These are phyloP conservation scores for Plasmodium billcollinsi DNA, from an alignment of 169 alveolate species.

Conservation along the genomic window DNA sequence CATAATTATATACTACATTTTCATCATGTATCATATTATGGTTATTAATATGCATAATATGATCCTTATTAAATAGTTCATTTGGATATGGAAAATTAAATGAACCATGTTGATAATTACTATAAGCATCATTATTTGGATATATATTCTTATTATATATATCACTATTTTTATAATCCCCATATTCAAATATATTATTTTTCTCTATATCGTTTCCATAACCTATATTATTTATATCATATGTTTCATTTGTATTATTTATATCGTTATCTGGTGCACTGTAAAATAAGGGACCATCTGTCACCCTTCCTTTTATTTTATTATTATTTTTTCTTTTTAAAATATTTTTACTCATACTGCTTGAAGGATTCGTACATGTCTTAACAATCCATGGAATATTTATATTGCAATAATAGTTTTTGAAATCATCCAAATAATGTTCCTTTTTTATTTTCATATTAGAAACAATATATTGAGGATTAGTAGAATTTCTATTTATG, in stretches of 20 bases:
- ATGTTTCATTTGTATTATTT: background rate
- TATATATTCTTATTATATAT: no score
- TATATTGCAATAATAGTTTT: constrained; percentile 2
- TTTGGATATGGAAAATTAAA: no score
- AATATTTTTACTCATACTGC: constrained; percentile 1
- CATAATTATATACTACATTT: no score
- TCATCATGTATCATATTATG: no score
- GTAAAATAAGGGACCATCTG: no score
- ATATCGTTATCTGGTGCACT: constrained; percentile 19
- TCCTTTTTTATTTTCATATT: constrained; percentile 5
- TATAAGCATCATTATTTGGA: no score
- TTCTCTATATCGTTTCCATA: constrained; percentile 12
- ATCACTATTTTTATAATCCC: no score
- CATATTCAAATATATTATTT: no score
- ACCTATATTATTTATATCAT: constrained; percentile 15
- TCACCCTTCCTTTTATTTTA: constrained; percentile 9
- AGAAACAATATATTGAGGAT: background rate
- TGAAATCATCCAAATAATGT: constrained; percentile 1
- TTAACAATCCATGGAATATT: constrained; percentile 3
- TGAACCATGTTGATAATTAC: no score
- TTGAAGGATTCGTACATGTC: background rate
- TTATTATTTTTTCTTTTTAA: constrained; percentile 10
- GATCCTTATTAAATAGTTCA: no score
- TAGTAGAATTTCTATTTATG: background rate
- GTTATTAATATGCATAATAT: no score